These are phyloP conservation scores for Ustilago esculenta DNA, from an alignment of 1,284 basidiomycete genomes.

Conservation along the genomic window DNA sequence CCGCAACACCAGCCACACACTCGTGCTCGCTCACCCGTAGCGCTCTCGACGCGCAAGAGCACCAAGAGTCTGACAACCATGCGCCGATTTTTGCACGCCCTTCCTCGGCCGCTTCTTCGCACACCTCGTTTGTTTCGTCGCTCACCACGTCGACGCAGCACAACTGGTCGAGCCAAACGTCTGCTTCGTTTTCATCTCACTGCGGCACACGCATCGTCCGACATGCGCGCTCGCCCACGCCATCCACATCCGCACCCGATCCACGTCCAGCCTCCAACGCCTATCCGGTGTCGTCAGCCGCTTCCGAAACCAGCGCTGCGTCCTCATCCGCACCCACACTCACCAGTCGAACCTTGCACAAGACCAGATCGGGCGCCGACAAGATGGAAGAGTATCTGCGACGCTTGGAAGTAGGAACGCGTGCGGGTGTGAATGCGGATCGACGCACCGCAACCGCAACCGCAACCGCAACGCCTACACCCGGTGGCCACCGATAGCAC, in stretches of 20 bases:
- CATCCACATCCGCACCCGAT: background rate
- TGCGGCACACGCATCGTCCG: constrained; percentile 20
- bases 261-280: background rate
- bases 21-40: background rate
- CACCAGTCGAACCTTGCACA: constrained; percentile 25
- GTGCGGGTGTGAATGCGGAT: no score
- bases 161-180: constrained; percentile 20
- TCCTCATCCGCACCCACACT: constrained; percentile 6
- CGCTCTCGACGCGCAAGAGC: background rate
- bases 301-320: no score
- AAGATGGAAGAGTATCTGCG: constrained; percentile 47
- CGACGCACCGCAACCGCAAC: background rate
- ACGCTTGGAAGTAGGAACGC: constrained; percentile 14
- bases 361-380: constrained; percentile 32
- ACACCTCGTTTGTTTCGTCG: constrained; percentile 23
- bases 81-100: constrained; percentile 38
- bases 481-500: background rate
- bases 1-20: background rate
- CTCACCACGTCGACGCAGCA: constrained; percentile 28
- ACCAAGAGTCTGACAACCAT: constrained; percentile 4
- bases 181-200: constrained; percentile 12
- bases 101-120: constrained; percentile 29
- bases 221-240: constrained; percentile 4
- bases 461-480: constrained; percentile 16
- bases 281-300: background rate